A percentile compares a stretch with the other conserved stretches of the same genome.
These are phyloP conservation scores for Sphaerulina vaccinii DNA, from an alignment of 2,329 filamentous ascomycete genomes.

Conservation along the genomic window DNA sequence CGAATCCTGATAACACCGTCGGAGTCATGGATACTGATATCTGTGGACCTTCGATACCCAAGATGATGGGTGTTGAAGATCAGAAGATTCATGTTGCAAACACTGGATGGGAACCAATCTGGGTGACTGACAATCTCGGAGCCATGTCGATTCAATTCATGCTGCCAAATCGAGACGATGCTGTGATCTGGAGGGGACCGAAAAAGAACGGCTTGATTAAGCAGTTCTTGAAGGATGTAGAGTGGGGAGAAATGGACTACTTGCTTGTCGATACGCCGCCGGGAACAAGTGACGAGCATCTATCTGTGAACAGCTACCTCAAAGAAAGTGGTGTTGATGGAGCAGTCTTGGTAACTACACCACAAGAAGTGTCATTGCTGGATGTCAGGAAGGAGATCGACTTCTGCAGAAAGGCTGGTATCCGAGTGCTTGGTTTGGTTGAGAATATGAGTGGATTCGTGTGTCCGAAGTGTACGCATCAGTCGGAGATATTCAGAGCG, in stretches of 20 bases:
- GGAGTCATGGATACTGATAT: slow-evolving; percentile 99
- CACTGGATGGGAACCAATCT: slow-evolving; percentile 90
- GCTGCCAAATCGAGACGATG: slow-evolving; percentile 89
- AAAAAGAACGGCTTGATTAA: slow-evolving; percentile 99
- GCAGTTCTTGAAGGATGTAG: slow-evolving; percentile 95
- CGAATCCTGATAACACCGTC: slow-evolving; percentile 73
- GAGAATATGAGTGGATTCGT: slow-evolving; percentile 99
- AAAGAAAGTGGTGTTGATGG: slow-evolving; percentile 91
- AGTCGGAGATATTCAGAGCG: slow-evolving; percentile 80
- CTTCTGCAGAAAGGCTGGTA: slow-evolving; percentile 93
- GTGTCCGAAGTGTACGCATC: slow-evolving; percentile 83
- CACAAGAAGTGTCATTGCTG: slow-evolving; percentile 86
- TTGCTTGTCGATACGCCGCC: slow-evolving; percentile 93
- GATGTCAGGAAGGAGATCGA: slow-evolving; percentile 98
- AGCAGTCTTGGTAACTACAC: slow-evolving; percentile 88
- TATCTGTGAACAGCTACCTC: slow-evolving; percentile 88
- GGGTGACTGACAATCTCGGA: slow-evolving; percentile 88
- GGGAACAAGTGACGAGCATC: slow-evolving; percentile 90
- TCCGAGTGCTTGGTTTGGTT: slow-evolving; percentile 81
- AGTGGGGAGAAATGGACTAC: slow-evolving; percentile 95
- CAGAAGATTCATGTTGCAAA: slow-evolving; percentile 91
- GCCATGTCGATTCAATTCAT: slow-evolving; percentile 99
- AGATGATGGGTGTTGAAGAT: slow-evolving; percentile 96
- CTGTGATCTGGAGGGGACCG: slow-evolving; percentile 93
- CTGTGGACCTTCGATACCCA: slow-evolving; percentile 91